phyloP scores from a whole-genome alignment of 345 rosid genomes.

The Rhodamnia rubescens region DNA sequence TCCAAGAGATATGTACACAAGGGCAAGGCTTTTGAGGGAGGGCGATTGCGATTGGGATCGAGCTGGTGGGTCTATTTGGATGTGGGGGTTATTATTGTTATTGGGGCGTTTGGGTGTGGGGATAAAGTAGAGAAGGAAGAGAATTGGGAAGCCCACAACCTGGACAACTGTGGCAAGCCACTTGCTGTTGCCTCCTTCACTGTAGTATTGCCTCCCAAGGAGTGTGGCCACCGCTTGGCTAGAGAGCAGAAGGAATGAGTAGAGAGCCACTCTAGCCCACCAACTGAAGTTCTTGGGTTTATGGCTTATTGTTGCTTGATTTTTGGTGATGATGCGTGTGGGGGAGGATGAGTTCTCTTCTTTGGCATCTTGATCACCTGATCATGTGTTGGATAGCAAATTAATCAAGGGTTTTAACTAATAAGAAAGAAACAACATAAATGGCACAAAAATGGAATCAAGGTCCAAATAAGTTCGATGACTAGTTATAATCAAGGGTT shows the following conservation, averaged over 20 bases:
- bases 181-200: constrained; percentile 33
- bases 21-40: constrained; percentile 6
- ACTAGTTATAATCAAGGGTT: not conserved
- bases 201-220: constrained; percentile 25
- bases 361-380: not conserved
- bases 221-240: constrained; percentile 25
- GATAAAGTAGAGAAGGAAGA: constrained; percentile 20
- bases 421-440: not conserved
- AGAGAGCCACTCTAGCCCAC: not conserved
- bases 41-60: not conserved
- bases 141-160: constrained; percentile 21
- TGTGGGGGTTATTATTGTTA: not conserved
- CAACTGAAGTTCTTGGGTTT: not conserved
- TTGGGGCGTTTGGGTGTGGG: not conserved
- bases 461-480: not conserved
- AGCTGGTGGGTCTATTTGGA: not conserved
- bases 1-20: constrained; percentile 12
- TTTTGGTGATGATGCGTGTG: not conserved
- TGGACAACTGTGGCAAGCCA: constrained; percentile 30
- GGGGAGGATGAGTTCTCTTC: not conserved
- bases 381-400: not conserved
- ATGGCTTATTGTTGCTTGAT: not conserved
- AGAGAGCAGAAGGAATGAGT: constrained; percentile 5
- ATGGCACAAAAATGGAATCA: not conserved
- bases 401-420: not conserved